Evolutionary conservation across 257 asterid species (phyloP), one percentile per base, ranked within the genome.

Genomic region (Solanum corneliomulleri): DNA sequence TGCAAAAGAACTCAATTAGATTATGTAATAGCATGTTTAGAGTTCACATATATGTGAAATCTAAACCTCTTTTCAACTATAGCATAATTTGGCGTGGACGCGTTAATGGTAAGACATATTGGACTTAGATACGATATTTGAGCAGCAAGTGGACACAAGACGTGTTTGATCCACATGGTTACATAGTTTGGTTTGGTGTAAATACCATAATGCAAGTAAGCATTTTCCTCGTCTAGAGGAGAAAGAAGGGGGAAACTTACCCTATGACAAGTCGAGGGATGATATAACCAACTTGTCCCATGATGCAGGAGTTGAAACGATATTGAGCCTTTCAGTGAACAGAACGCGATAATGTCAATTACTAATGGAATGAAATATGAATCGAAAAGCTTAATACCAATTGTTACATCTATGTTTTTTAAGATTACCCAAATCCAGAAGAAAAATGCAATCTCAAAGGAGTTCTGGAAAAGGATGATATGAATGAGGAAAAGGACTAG

Each of bases 251-350:
- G 52, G n/a, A 85, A 80, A 85, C 68, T 74, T 92, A 92, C 95
- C 97, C 97, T 25, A 92, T 87, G 56, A 93, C 89, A 25, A 95
- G 95, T 69, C 98, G 86, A 7, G 95, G 94, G 76, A 92, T 90
- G 88, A 93, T 84, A 52, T 31, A 93, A 35, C 87, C 88, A 29
- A 88, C 90, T 86, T 82, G 41, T 78, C 95, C 98, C 97, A 95
- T 94, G 49, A 95, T 93, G 98, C 98, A 94, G 4, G 98, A 94
- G 88, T 93, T 86, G 74, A 94, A 93, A 23, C 88, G 86, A 64
- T 80, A 93, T 72, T 88, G 90, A 62, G 92, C 91, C 97, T 94
- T 90, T 84, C 86, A 88, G 77, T 88, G 85, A 81, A 49, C 66
- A 81, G 4, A 11, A 80, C 44, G 9, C 42, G 4, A 80, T 27